Base-by-base conservation (phyloP, 192 early-diverging fungal genomes). In the Umbelopsis ramanniana region DNA sequence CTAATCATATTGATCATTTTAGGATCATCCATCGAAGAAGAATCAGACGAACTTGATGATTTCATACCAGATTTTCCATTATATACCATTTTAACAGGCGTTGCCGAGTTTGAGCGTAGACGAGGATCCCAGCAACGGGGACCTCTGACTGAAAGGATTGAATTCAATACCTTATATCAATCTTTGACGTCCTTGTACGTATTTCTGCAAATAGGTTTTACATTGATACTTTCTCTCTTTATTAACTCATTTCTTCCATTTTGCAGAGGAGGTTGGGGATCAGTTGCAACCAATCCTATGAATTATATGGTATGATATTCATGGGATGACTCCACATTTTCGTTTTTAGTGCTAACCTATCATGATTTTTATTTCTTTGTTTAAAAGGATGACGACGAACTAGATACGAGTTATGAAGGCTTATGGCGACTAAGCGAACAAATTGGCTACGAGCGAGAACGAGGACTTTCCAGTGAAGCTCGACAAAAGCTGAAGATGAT, bases 331-430 rank as follows among this genome's bases (percentile, higher is more conserved):
- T 43, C 40, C 11, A 43, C 6, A 4, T 12, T 43, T 12, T 43
- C 40, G 6, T 11, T 43, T 43, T 1, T 43, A 43, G 11, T 43
- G 48, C 48, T 22, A 19, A 66, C 57, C n/a, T n/a, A n/a, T 63
- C 33, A 14, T 15, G 7, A 12, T 22, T 0, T 6, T 43, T 43
- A 5, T n/a, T 19, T 26, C 4, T n/a, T 46, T 29, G 29, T 29
- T 29, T 6, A 29, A n/a, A 33, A 68, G 67, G 67, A n/a, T 52
- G 67, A 68, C 33, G 67, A 68, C 14, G 67, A 68, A 35, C 67
- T 68, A 1, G 67, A 68, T n/a, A 68, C 67, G 19, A 37, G 29
- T 11, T 68, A 68, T 35, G 67, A 68, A 46, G 67, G 67, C 4
- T 6, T 68, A 43, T 68, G 45, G 67, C n/a, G 67, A 12, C 67